Percentiles rank a stretch among this genome's conserved stretches.
phyloP scores from a whole-genome alignment of 108 stramenopile genomes.

The Phaeodactylum tricornutum region DNA sequence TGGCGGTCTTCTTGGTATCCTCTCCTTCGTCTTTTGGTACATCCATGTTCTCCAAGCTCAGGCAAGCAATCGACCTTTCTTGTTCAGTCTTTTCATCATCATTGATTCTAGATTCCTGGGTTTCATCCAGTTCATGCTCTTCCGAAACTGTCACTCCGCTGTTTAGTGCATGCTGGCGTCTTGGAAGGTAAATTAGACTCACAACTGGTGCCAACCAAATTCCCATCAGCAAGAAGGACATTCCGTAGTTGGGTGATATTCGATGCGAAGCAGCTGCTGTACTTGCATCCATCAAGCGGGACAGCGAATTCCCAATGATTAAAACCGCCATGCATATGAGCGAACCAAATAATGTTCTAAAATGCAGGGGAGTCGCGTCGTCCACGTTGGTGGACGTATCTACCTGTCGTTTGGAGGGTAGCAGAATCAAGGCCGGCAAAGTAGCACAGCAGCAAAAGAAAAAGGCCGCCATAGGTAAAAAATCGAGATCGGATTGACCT shows the following conservation, averaged over 20 bases:
- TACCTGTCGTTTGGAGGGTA: constrained; percentile 36
- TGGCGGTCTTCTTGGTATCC: not conserved
- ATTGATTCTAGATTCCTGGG: no score
- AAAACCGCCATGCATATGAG: constrained; percentile 39
- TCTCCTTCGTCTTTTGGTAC: constrained; percentile 9
- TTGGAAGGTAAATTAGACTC: constrained; percentile 34
- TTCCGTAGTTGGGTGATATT: constrained; percentile 26
- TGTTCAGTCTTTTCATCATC: constrained; percentile 7
- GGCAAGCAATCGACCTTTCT: no score
- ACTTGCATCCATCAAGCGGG: constrained; percentile 11
- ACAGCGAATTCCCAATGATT: constrained; percentile 39
- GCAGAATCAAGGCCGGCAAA: constrained; percentile 42
- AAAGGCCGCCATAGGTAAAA: constrained; percentile 69
- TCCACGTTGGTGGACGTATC: constrained; percentile 23
- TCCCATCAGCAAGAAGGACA: constrained; percentile 36
- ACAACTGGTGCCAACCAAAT: constrained; percentile 63
- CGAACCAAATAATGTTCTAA: constrained; percentile 56
- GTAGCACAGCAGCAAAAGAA: constrained; percentile 46
- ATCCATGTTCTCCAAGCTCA: not conserved
- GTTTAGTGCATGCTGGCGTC: not conserved
- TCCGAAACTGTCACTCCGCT: no score
- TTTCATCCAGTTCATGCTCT: constrained; percentile 2
- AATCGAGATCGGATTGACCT: constrained; percentile 40
- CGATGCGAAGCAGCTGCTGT: constrained; percentile 1
- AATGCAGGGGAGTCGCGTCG: constrained; percentile 53